A percentile compares a stretch with the other conserved stretches of the same genome.
Conservation (phyloP, 768 basidiomycete genomes). For the Leccinellum rugosiceps region DNA sequence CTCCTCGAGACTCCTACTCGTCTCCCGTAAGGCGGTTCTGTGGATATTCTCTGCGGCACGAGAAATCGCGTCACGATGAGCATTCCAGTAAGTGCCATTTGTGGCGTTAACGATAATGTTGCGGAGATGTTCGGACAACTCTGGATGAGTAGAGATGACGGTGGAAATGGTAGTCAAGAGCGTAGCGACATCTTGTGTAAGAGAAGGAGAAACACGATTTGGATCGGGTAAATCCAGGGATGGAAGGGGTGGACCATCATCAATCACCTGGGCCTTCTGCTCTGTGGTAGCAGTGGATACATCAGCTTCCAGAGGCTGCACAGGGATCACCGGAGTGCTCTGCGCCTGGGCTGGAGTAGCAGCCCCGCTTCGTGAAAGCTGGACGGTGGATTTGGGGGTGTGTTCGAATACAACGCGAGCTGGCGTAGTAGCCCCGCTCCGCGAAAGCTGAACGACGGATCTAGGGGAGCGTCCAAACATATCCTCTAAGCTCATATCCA, state of each 20-base stretch:
- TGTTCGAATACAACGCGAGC: conserved; percentile 17
- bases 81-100: conserved; percentile 66
- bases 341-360: conserved; percentile 35
- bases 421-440: conserved; percentile 24
- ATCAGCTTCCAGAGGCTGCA: conserved; percentile 20
- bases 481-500: conserved; percentile 35
- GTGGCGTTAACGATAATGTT: conserved; percentile 60
- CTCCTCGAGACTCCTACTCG: conserved; percentile 40
- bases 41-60: conserved; percentile 55
- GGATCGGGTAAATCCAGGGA: conserved; percentile 36
- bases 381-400: conserved; percentile 4
- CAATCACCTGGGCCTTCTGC: conserved; percentile 11
- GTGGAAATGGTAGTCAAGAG: conserved; percentile 54
- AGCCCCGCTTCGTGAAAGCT: conserved; percentile 17
- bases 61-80: conserved; percentile 57
- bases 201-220: conserved; percentile 36
- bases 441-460: conserved; percentile 14
- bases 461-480: conserved; percentile 20
- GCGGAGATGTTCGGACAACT: conserved; percentile 64
- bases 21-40: conserved; percentile 40
- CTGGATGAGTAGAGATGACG: conserved; percentile 64
- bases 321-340: conserved; percentile 39
- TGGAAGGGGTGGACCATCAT: conserved; percentile 51
- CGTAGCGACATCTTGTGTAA: conserved; percentile 62
- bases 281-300: conserved; percentile 8